A percentile compares a stretch with the other conserved stretches of the same genome.
Conservation (phyloP, 163 green algal genomes). For the Prototheca wickerhamii region DNA sequence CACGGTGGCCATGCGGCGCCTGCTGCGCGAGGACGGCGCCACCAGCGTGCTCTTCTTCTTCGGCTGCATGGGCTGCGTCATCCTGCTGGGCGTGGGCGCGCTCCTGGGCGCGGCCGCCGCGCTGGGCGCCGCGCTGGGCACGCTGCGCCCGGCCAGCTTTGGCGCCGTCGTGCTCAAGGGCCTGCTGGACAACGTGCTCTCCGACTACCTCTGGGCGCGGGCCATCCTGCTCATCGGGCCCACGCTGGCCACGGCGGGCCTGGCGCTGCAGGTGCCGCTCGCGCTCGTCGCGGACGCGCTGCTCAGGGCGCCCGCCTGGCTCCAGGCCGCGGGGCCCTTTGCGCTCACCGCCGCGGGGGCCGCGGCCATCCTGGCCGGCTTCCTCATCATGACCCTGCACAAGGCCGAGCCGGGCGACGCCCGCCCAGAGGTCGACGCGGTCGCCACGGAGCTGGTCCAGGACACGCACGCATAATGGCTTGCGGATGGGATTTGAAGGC, state of each 20-base stretch:
- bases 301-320: slow-evolving; percentile 38
- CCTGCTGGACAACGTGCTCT: slow-evolving; percentile 79
- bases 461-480: too few species aligned
- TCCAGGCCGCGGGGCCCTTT: slow-evolving; percentile 9
- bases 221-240: slow-evolving; percentile 84
- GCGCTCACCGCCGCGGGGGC: slow-evolving; percentile 47
- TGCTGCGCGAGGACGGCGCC: slow-evolving; percentile 54
- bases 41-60: slow-evolving; percentile 69
- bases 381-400: slow-evolving; percentile 47
- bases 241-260: slow-evolving; percentile 79
- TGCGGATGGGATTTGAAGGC: too few species aligned
- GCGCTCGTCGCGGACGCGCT: slow-evolving; percentile 52
- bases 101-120: background rate
- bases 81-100: slow-evolving; percentile 20
- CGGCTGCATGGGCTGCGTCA: slow-evolving; percentile 75
- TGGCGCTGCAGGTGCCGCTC: slow-evolving; percentile 88
- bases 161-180: slow-evolving; percentile 41
- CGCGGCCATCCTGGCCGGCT: slow-evolving; percentile 49
- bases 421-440: background rate
- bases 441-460: too few species aligned
- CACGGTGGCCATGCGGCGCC: slow-evolving; percentile 62
- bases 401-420: slow-evolving; percentile 7
- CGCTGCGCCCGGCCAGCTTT: slow-evolving; percentile 17
- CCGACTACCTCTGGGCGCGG: slow-evolving; percentile 91
- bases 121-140: slow-evolving; percentile 10